A percentile compares a stretch with the other conserved stretches of the same genome.
phyloP scores from a whole-genome alignment of 1,284 basidiomycete genomes.

The Xerocomus cyaneibrunnescens region DNA sequence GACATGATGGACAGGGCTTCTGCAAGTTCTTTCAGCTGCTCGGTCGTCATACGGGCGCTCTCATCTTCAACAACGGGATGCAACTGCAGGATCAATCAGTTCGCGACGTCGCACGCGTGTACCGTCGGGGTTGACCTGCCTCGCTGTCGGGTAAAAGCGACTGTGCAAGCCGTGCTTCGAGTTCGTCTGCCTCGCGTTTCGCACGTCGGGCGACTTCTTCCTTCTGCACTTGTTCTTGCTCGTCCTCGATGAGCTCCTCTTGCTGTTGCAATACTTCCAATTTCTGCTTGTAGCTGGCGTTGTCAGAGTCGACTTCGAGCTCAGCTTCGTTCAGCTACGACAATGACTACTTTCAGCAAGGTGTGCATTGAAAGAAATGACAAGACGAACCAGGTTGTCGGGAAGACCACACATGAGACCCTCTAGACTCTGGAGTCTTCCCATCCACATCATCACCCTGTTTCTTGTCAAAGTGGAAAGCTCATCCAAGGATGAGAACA shows the following conservation, averaged over 20 bases:
- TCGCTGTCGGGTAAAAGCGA: constrained; percentile 80
- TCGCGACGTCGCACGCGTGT: not conserved
- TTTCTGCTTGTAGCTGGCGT: constrained; percentile 96
- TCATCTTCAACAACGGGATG: constrained; percentile 54
- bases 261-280: constrained; percentile 97
- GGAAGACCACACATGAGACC: constrained; percentile 91
- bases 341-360: not conserved
- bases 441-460: constrained; percentile 74
- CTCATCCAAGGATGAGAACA: constrained; percentile 89
- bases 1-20: constrained; percentile 92
- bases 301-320: constrained; percentile 91
- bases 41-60: constrained; percentile 93
- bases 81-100: constrained; percentile 30
- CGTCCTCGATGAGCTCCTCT: constrained; percentile 99
- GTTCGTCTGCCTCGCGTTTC: constrained; percentile 75
- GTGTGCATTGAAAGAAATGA: not conserved
- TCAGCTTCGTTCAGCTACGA: constrained; percentile 92
- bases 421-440: constrained; percentile 79
- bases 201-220: constrained; percentile 89
- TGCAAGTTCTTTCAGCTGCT: constrained; percentile 92
- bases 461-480: constrained; percentile 90
- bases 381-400: constrained; percentile 79
- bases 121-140: constrained; percentile 37
- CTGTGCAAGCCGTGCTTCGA: constrained; percentile 72
- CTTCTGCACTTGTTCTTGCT: constrained; percentile 96